Evolutionary conservation across 2,329 filamentous ascomycete species (phyloP).

Genomic region (Alternaria angustiovoidea): DNA sequence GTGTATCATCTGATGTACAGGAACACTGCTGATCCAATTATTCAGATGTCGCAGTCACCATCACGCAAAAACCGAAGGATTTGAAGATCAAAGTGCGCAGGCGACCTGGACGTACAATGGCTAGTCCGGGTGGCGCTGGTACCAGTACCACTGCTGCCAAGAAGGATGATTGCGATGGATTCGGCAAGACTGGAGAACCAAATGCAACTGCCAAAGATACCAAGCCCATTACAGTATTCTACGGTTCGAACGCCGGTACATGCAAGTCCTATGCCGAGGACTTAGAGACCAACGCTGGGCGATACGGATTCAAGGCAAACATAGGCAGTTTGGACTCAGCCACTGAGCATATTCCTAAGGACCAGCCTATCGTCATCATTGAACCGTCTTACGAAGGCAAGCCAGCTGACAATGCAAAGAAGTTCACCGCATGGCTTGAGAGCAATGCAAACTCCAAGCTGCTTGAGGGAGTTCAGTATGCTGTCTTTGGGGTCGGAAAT

Average conservation of each 20-base stretch:
- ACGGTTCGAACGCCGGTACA: slow-evolving; percentile 78
- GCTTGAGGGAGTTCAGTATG: slow-evolving; percentile 65
- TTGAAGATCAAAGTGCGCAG: slow-evolving; percentile 15
- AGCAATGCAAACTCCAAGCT: slow-evolving; percentile 58
- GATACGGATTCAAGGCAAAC: slow-evolving; percentile 60
- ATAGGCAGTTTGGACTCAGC: slow-evolving; percentile 67
- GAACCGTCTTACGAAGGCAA: slow-evolving; percentile 78
- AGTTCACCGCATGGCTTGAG: slow-evolving; percentile 74
- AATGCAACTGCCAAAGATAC: slow-evolving; percentile 5
- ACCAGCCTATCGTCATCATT: slow-evolving; percentile 71
- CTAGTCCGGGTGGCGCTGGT: slow-evolving; percentile 2
- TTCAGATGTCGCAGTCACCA: slow-evolving; percentile 9
- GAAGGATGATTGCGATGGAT: not conserved
- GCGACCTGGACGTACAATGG: slow-evolving; percentile 15
- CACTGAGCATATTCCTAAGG: slow-evolving; percentile 66
- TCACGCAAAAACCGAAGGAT: slow-evolving; percentile 15
- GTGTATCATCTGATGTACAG: not conserved
- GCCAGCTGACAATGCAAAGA: slow-evolving; percentile 74
- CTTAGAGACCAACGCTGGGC: slow-evolving; percentile 66
- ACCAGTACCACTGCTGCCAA: not conserved
- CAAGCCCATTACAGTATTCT: slow-evolving; percentile 70
- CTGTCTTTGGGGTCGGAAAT: slow-evolving; percentile 75
- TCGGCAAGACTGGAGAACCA: not conserved
- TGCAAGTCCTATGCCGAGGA: slow-evolving; percentile 74
- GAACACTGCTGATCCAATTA: not conserved